Conservation (phyloP, 257 asterid species). For the Dorcoceras hygrometricum region DNA sequence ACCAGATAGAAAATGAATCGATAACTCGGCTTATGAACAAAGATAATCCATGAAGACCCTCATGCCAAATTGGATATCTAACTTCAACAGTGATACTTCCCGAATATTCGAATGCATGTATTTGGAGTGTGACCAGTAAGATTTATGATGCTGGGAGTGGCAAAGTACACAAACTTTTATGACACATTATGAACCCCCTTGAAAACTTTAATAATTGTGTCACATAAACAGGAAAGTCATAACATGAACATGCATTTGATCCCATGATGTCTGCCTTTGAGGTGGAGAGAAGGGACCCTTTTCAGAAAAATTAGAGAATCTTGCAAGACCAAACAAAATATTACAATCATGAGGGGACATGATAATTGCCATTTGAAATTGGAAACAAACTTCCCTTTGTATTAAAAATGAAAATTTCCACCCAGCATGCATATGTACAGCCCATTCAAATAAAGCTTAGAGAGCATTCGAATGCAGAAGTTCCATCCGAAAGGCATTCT, state of each 20-base stretch:
- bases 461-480: too few species aligned
- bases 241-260: constrained; percentile 41
- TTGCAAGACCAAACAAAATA: constrained; percentile 37
- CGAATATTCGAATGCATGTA: background rate
- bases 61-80: background rate
- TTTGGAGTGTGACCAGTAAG: background rate
- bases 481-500: too few species aligned
- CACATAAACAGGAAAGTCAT: background rate
- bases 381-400: too few species aligned
- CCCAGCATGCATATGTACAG: too few species aligned
- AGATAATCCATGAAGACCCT: background rate
- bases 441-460: too few species aligned
- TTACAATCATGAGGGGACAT: constrained; percentile 37
- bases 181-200: background rate
- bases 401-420: too few species aligned
- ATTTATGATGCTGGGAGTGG: background rate
- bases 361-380: constrained; percentile 34
- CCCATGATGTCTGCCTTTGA: constrained; percentile 68
- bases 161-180: background rate
- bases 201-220: background rate
- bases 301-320: constrained; percentile 22
- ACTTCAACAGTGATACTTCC: background rate
- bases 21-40: background rate
- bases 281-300: constrained; percentile 21
- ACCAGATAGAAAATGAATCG: constrained; percentile 15